Percentiles rank a stretch among this genome's conserved stretches.
These are phyloP conservation scores for Quercus berberidifolia DNA, from an alignment of 306 rosid genomes.

Conservation along the genomic window DNA sequence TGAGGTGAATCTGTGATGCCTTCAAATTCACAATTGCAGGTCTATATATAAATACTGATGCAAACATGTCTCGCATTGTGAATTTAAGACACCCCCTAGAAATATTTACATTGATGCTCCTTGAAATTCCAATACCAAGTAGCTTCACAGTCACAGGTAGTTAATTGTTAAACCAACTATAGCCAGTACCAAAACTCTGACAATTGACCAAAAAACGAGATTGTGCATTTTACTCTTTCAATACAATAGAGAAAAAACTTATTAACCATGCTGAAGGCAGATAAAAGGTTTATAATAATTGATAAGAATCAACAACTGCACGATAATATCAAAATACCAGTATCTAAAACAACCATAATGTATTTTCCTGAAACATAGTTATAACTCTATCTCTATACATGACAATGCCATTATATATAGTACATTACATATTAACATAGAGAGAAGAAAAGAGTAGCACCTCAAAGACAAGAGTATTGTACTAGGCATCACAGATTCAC, in stretches of 20 bases:
- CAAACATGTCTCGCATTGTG: no score
- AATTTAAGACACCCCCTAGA: no score
- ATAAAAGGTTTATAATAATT: neutral
- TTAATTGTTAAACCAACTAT: neutral
- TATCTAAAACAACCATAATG: neutral
- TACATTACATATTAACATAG: neutral
- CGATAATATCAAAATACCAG: neutral
- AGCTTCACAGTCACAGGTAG: no score
- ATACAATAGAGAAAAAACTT: neutral
- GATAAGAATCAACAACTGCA: neutral
- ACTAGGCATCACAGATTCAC: neutral
- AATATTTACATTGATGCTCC: no score
- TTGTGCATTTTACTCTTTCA: no score
- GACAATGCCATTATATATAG: neutral
- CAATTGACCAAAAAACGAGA: neutral
- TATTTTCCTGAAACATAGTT: neutral
- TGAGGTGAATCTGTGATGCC: no score
- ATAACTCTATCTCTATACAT: neutral
- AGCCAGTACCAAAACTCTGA: neutral
- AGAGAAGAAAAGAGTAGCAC: conserved; percentile 22
- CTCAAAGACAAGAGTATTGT: conserved; percentile 75
- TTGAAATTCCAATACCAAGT: no score
- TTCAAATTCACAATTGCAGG: no score
- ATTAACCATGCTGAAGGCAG: neutral
- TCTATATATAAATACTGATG: no score